These are phyloP conservation scores for Orbilia quercus DNA, from an alignment of 2,329 filamentous ascomycete species.

Conservation along the genomic window DNA sequence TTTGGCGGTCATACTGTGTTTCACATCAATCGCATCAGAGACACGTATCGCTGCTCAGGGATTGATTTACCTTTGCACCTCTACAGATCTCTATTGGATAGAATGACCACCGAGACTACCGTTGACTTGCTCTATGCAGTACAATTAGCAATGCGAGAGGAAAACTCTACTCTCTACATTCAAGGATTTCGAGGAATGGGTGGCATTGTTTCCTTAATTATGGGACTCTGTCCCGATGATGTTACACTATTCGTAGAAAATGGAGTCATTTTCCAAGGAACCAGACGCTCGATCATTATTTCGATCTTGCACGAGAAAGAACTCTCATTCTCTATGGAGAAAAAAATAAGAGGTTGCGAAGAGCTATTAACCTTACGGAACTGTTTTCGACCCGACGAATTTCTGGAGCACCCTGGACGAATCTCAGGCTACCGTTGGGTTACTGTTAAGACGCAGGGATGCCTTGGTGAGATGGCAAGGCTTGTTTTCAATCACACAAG, in stretches of 20 bases:
- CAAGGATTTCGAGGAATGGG: constrained; percentile 11
- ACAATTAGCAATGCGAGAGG: background rate
- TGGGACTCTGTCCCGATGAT: background rate
- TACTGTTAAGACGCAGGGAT: background rate
- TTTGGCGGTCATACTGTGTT: constrained; percentile 4
- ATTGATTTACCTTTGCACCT: background rate
- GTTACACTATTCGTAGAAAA: constrained; percentile 9
- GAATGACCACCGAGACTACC: background rate
- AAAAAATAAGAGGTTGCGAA: background rate
- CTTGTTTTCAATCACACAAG: background rate
- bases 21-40: background rate
- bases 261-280: constrained; percentile 9
- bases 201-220: background rate
- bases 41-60: no score
- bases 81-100: background rate
- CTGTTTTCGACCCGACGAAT: background rate
- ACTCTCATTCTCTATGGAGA: background rate
- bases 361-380: background rate
- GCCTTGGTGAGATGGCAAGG: background rate
- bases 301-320: constrained; percentile 5
- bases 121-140: constrained; percentile 10
- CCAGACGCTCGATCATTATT: constrained; percentile 1
- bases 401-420: background rate
- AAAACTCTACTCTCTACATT: background rate
- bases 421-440: background rate